Evolutionary conservation across 768 basidiomycete genomes (phyloP), one percentile per base, ranked within the genome.

Genomic region (Mycena leptocephala): DNA sequence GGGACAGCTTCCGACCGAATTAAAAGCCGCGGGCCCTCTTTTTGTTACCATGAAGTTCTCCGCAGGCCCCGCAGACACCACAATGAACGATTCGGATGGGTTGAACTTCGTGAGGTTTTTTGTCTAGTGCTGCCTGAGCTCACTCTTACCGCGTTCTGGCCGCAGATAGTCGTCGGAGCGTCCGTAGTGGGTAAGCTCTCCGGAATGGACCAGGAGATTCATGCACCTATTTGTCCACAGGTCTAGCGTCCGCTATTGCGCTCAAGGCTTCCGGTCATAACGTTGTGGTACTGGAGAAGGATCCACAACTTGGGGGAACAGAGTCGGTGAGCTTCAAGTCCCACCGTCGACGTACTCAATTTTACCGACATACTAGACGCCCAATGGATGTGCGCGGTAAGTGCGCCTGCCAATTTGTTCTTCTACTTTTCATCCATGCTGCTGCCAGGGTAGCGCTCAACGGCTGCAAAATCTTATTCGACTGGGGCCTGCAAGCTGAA

Each of bases 201-300:
- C n/a, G n/a, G n/a, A n/a, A n/a, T n/a, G n/a, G n/a, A n/a, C n/a
- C n/a, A n/a, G n/a, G n/a, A n/a, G n/a, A n/a, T n/a, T n/a, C n/a
- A n/a, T n/a, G n/a, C n/a, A n/a, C n/a, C n/a, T n/a, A n/a, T n/a
- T n/a, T n/a, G n/a, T n/a, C n/a, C n/a, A n/a, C 69, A 76, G 75
- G 75, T 18, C 59, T 76, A 0, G 58, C 75, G 9, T 65, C 76
- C 9, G 71, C 76, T 0, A 70, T 76, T n/a, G 76, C 48, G n/a
- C 33, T 76, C 16, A 72, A 64, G 22, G 58, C 41, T 1, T 43
- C 65, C 18, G 76, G 76, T 0, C 76, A 76, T 51, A 41, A 55
- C 24, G 76, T 76, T 2, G 39, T 68, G 3, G 71, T 76, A 0
- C 53, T 76, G 33, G 76, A 76, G 39, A 68, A 73, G 20, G 59